phyloP scores from a whole-genome alignment of 768 basidiomycete genomes.

The Lentinula sp. region DNA sequence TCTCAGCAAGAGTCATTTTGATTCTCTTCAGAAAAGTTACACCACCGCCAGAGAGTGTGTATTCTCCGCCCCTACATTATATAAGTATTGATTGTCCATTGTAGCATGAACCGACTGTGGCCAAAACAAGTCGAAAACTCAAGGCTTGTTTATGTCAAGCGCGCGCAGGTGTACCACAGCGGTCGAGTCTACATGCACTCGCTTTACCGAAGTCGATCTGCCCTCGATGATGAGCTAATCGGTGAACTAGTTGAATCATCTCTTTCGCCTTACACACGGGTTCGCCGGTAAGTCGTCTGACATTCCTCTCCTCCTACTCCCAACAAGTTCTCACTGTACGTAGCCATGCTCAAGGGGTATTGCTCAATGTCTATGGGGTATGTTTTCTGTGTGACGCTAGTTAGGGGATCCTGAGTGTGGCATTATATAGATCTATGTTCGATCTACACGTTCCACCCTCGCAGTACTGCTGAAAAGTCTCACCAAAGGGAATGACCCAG shows the following conservation, averaged over 20 bases:
- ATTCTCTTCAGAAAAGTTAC: conserved; percentile 62
- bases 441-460: conserved; percentile 62
- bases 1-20: conserved; percentile 51
- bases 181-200: conserved; percentile 74
- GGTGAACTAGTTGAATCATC: conserved; percentile 67
- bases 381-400: conserved; percentile 16
- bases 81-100: not conserved
- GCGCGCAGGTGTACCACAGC: conserved; percentile 74
- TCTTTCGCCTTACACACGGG: conserved; percentile 73
- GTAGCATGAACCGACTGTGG: conserved; percentile 62
- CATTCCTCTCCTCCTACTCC: not conserved
- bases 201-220: conserved; percentile 66
- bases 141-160: conserved; percentile 67
- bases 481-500: conserved; percentile 74
- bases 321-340: not conserved
- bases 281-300: conserved; percentile 51
- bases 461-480: conserved; percentile 58
- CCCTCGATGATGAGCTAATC: conserved; percentile 66
- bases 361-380: conserved; percentile 62
- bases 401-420: conserved; percentile 1
- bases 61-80: not conserved
- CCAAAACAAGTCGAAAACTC: conserved; percentile 70
- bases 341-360: conserved; percentile 64
- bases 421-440: conserved; percentile 52
- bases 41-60: conserved; percentile 51